Evolutionary conservation across 2,329 filamentous ascomycete genomes (phyloP).

Genomic region (Mycosphaerelloides madeirae): DNA sequence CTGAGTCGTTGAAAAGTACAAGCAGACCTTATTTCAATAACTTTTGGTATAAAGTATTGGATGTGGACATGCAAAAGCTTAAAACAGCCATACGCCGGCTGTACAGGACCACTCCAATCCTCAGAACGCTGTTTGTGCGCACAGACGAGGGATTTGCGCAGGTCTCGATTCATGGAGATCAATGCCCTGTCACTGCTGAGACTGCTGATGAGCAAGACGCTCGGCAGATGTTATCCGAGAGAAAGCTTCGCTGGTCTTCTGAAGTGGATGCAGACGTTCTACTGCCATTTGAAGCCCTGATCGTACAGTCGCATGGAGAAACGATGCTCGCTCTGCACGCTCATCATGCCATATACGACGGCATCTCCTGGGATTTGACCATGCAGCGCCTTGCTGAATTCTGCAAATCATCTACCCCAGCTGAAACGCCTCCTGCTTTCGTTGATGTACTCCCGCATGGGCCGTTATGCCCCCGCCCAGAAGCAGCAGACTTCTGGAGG

Average conservation of each 20-base stretch:
- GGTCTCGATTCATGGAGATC: constrained; percentile 51
- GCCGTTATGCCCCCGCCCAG: constrained; percentile 52
- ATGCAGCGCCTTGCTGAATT: constrained; percentile 53
- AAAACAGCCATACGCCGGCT: constrained; percentile 55
- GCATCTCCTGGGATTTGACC: constrained; percentile 67
- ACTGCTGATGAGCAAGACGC: constrained; percentile 37
- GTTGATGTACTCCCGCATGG: constrained; percentile 64
- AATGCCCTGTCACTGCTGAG: constrained; percentile 34
- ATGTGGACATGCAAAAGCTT: constrained; percentile 48
- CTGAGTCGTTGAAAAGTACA: constrained; percentile 57
- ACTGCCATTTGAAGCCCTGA: constrained; percentile 51
- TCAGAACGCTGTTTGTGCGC: constrained; percentile 68
- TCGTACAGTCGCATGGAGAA: constrained; percentile 33
- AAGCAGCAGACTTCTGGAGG: constrained; percentile 63
- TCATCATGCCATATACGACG: constrained; percentile 86
- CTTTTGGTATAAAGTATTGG: constrained; percentile 58
- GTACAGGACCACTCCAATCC: constrained; percentile 53
- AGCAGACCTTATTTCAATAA: constrained; percentile 68
- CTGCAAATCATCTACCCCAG: constrained; percentile 41
- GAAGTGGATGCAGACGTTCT: constrained; percentile 48
- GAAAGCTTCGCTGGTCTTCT: constrained; percentile 50
- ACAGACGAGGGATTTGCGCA: constrained; percentile 75
- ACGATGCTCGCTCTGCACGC: constrained; percentile 59
- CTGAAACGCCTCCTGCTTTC: constrained; percentile 52
- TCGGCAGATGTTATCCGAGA: constrained; percentile 32